A percentile compares a stretch with the other conserved stretches of the same genome.
Evolutionary conservation across 768 basidiomycete species (phyloP).

Genomic region (Hypholoma fasciculare): DNA sequence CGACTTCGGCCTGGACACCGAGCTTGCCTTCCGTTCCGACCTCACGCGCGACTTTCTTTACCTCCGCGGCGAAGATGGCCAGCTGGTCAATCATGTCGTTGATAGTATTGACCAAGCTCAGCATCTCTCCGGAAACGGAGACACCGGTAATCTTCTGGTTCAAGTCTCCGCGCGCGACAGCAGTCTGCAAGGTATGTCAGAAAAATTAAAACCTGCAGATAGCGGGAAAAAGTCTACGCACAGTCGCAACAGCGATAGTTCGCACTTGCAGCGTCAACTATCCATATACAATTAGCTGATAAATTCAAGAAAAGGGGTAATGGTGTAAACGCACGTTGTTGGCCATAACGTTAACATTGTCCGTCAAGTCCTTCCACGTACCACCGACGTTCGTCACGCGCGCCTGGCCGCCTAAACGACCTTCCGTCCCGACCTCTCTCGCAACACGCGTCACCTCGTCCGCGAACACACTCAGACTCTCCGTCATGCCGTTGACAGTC

Average conservation of each 20-base stretch:
- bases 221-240: slow-evolving; percentile 35
- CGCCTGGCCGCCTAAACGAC: slow-evolving; percentile 91
- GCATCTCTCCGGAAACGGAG: slow-evolving; percentile 92
- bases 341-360: slow-evolving; percentile 96
- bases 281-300: background rate
- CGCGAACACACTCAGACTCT: slow-evolving; percentile 80
- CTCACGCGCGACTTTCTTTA: slow-evolving; percentile 95
- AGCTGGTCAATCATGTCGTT: slow-evolving; percentile 77
- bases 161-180: slow-evolving; percentile 92
- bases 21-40: slow-evolving; percentile 99
- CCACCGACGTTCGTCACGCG: slow-evolving; percentile 93
- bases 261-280: slow-evolving; percentile 92
- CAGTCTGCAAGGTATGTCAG: slow-evolving; percentile 43
- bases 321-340: slow-evolving; percentile 63
- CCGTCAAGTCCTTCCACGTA: slow-evolving; percentile 96
- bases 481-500: slow-evolving; percentile 96
- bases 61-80: slow-evolving; percentile 56
- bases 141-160: slow-evolving; percentile 93
- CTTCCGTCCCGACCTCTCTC: slow-evolving; percentile 96
- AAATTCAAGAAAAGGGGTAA: background rate
- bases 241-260: slow-evolving; percentile 90
- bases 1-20: slow-evolving; percentile 96
- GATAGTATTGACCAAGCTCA: slow-evolving; percentile 96
- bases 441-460: slow-evolving; percentile 85
- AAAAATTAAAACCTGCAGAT: background rate